Base-by-base conservation (phyloP, 495 filamentous ascomycete species). In the Podospora pseudopauciseta region DNA sequence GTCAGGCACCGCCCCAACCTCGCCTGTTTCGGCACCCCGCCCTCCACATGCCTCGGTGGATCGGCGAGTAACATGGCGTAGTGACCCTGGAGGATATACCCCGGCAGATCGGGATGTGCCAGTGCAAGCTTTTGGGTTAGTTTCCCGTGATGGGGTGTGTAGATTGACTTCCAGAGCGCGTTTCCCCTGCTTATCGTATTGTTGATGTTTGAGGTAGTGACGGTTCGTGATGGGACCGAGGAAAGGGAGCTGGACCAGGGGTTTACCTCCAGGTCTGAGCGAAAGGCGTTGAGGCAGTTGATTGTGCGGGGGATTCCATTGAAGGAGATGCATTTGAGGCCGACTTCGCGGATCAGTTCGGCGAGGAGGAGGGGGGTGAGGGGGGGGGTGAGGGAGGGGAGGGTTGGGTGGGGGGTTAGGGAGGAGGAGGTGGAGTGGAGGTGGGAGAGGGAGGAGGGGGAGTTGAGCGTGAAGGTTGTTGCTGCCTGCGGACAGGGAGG, bases 271-370 rank as follows among this genome's bases (percentile, higher is more conserved):
- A 89, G 82, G 53, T 78, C 79, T 54, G 79, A 74, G 58, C 81
- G 82, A 82, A 94, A 93, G 64, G 86, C 86, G 71, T 83, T 85
- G 0, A 94, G 86, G 70, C 83, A 86, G 82, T 94, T 94, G 77
- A 94, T 94, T 60, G 87, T 90, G 65, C 91, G 86, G 3, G 91
- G 91, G 72, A 94, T 90, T 54, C 91, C 91, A 78, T 94, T 94
- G 83, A 94, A 92, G 58, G 86, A 87, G 74, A 94, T 92, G 77
- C 90, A 93, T 76, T 94, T 94, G 56, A 94, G 82, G 3, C 89
- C 91, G 71, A 92, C 84, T 72, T 92, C 91, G 71, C 91, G 87
- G 83, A 94, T 91, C 20, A 92, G 77, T 75, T 92, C 90, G 59
- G 90, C 90, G 6, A 85, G 84, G 54, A 82, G 78, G n/a, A 88